phyloP scores from a whole-genome alignment of 805 yeast species.

The Tanozyma kutaoensis region DNA sequence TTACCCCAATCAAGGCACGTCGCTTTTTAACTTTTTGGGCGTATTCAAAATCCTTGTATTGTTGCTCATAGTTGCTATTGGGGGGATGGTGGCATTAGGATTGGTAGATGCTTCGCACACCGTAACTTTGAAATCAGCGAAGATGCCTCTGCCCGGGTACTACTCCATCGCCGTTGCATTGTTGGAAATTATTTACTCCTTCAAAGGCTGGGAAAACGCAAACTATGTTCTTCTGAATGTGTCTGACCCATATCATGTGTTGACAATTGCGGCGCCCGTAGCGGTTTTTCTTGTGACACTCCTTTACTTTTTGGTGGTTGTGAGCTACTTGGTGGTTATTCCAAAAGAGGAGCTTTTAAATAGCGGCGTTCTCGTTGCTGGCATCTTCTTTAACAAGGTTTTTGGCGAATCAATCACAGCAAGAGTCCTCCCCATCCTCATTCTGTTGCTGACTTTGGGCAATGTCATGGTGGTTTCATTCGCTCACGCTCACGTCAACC shows the following conservation, averaged over 20 bases:
- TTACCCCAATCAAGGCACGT: conserved; percentile 36
- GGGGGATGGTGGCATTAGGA: conserved; percentile 26
- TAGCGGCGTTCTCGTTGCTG: conserved; percentile 55
- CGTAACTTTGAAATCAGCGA: conserved; percentile 1
- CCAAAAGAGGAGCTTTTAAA: conserved; percentile 31
- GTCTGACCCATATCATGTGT: conserved; percentile 39
- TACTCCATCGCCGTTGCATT: conserved; percentile 45
- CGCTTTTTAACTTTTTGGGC: conserved; percentile 41
- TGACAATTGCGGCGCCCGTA: conserved; percentile 47
- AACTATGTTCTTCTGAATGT: conserved; percentile 50
- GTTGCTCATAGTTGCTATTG: conserved; percentile 33
- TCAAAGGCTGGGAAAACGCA: conserved; percentile 62
- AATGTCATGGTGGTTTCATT: conserved; percentile 52
- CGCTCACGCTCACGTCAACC: conserved; percentile 46
- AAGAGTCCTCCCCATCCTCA: conserved; percentile 37
- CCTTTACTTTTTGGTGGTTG: conserved; percentile 41
- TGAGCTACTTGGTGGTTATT: conserved; percentile 45
- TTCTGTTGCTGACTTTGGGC: conserved; percentile 51
- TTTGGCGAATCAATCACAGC: conserved; percentile 42
- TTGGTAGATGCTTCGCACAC: conserved; percentile 10
- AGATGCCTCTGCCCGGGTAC: conserved; percentile 23
- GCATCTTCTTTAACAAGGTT: conserved; percentile 41
- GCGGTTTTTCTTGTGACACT: conserved; percentile 40
- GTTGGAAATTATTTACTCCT: conserved; percentile 47
- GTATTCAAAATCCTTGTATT: conserved; percentile 38